Evolutionary conservation across 2,329 filamentous ascomycete genomes (phyloP), one percentile per base, ranked within the genome.

Genomic region (Pyrenophora seminiperda): DNA sequence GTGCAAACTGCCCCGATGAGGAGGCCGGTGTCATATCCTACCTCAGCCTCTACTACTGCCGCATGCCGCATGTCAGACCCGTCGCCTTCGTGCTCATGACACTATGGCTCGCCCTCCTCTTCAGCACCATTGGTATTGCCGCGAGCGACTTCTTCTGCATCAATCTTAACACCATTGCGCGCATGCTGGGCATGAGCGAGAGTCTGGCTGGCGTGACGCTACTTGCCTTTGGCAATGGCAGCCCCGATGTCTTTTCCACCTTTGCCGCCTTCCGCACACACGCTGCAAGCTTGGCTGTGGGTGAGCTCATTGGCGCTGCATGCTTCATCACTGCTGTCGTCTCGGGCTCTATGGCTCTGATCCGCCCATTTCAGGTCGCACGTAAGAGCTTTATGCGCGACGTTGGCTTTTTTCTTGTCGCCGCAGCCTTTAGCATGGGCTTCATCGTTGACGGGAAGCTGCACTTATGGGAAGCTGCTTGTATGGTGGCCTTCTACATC

Each of bases 81-180:
- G 58, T 96, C 37, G 91, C 89, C n/a, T 95, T 99, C 66, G 70
- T 79, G 17, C 77, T 96, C 33, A 79, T 99, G 37, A 82, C 90
- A 13, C 63, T 86, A 53, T 99, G 94, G 94, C 83, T 97, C 5
- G 89, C 84, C 30, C 77, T 97, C 46, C 84, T 99, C 6, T 99
- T 99, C 75, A 93, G 89, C 62, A 97, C 94, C 11, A 97, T 99
- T 58, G 94, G 94, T 52, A 97, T 99, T 58, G 94, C 94, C 11
- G 94, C 94, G 17, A 97, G 91, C 74, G 94, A 99, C 76, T 99
- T 99, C 78, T 94, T 99, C 76, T 97, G 92, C 75, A 85, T 97
- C 76, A 96, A 99, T 68, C 81, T 99, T 27, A 94, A 90, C 73
- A 97, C 94, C 10, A 94, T 99, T 63, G 87, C 94, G 17, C 87